phyloP scores from a whole-genome alignment of 306 rosid genomes.

The Spatholobus suberectus region DNA sequence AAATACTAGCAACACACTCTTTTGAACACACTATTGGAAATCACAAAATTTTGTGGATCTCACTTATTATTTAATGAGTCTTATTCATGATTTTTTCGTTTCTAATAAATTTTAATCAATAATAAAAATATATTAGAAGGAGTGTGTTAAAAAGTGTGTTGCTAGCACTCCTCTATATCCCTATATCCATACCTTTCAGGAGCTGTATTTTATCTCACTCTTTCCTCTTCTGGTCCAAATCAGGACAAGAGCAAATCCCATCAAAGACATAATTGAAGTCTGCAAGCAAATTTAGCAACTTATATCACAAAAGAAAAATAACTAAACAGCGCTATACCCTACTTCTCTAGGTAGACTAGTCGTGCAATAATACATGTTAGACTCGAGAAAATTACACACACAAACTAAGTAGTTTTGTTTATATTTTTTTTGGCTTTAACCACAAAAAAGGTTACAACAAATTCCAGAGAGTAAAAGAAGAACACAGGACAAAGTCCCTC shows the following conservation, averaged over 20 bases:
- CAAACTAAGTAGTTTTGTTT: background rate
- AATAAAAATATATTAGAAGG: too few species aligned
- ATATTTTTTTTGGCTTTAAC: background rate
- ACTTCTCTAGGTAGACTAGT: slow-evolving; percentile 3
- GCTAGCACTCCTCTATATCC: background rate
- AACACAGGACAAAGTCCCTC: background rate
- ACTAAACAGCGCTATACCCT: background rate
- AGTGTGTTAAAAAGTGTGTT: too few species aligned
- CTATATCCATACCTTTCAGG: slow-evolving; percentile 24
- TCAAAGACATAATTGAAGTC: slow-evolving; percentile 95
- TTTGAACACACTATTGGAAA: too few species aligned
- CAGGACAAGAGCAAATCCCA: slow-evolving; percentile 95
- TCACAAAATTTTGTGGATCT: too few species aligned
- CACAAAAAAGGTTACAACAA: background rate
- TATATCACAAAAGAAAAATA: slow-evolving; percentile 17
- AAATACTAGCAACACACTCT: too few species aligned
- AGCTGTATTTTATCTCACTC: slow-evolving; percentile 32
- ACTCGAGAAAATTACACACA: background rate
- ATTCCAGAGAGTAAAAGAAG: background rate
- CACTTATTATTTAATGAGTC: too few species aligned
- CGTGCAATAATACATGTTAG: background rate
- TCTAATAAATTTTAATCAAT: too few species aligned
- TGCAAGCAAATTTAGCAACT: slow-evolving; percentile 53
- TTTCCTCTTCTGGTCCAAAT: slow-evolving; percentile 73
- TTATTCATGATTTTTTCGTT: too few species aligned